Base-by-base conservation (phyloP, 2,329 filamentous ascomycete species). In the Nigrospora sphaerica region DNA sequence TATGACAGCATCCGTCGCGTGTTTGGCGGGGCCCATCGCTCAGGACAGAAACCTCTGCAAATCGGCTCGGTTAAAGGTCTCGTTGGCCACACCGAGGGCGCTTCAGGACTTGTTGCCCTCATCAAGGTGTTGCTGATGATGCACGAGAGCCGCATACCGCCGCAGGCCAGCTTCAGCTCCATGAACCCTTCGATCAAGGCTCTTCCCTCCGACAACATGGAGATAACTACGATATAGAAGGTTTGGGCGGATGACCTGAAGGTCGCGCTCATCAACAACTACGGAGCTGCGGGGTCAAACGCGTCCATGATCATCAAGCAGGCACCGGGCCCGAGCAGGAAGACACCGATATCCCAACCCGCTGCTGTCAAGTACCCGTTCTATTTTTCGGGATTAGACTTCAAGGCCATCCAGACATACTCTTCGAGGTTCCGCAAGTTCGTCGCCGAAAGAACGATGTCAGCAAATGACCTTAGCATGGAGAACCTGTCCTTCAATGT, bases 271-370 rank as follows among this genome's bases (percentile, higher is more conserved):
- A 54, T 67, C 46, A 68, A 67, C 49, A 68, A 62, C 49, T 68
- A 68, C 46, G 65, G 66, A 1, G 66, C 66, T 0, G 56, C 53
- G 5, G 65, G 62, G 0, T 60, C 52, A 13, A 65, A 63, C 33
- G 52, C 57, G 0, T 51, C 54, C 6, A 46, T 60, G 48, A 31
- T 64, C 1, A 43, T 66, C 4, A 49, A 39, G 1, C 44, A 55
- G 23, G 36, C 52, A 12, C 57, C 54, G 48, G 31, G 42, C 53
- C 49, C 46, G 37, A 46, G 6, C 36, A 37, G 35, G 17, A 44
- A 23, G 32, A 16, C 6, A 12, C 4, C 19, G 38, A 39, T n/a
- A n/a, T n/a, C n/a, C n/a, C n/a, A n/a, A n/a, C n/a, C n/a, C 37
- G 35, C 12, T 18, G 39, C 28, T 39, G 35, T 32, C 17, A 48